Evolutionary conservation across 1,139 yeast genomes (phyloP).

Genomic region (Magnusiomyces suaveolens): DNA sequence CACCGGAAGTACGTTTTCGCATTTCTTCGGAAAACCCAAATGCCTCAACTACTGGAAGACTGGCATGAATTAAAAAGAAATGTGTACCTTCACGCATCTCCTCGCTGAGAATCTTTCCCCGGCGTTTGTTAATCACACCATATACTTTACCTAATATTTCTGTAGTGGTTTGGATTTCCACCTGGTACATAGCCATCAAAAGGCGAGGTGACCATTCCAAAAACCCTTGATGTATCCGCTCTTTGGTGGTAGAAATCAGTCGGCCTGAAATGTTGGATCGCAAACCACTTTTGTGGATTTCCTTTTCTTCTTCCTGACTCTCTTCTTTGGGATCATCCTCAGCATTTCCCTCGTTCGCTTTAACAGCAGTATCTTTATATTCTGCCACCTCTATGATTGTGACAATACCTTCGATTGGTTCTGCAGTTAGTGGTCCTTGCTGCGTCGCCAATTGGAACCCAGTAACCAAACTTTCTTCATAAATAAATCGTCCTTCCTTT

Average conservation of each 20-base stretch:
- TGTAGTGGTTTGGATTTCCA: constrained; percentile 91
- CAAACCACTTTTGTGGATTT: background rate
- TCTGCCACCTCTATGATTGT: constrained; percentile 39
- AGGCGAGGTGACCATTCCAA: constrained; percentile 79
- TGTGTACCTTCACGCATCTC: constrained; percentile 98
- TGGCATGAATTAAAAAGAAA: constrained; percentile 77
- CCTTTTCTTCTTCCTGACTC: constrained; percentile 18
- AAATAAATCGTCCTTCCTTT: constrained; percentile 28
- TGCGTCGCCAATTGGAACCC: constrained; percentile 79
- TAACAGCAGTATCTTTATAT: constrained; percentile 5
- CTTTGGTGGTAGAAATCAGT: constrained; percentile 63
- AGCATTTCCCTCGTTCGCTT: background rate
- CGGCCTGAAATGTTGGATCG: constrained; percentile 47
- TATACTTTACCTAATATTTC: constrained; percentile 94
- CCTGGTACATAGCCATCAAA: constrained; percentile 83
- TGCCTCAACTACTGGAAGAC: constrained; percentile 89
- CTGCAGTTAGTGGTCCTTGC: constrained; percentile 84
- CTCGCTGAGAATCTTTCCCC: constrained; percentile 77
- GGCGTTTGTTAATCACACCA: constrained; percentile 82
- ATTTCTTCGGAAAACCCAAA: constrained; percentile 95
- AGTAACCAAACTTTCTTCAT: constrained; percentile 58
- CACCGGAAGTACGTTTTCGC: constrained; percentile 87
- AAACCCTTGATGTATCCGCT: constrained; percentile 59
- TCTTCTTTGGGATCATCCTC: constrained; percentile 6
- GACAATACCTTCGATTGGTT: constrained; percentile 76